Evolutionary conservation across 768 basidiomycete genomes (phyloP).

Genomic region (Suillus brevipes): DNA sequence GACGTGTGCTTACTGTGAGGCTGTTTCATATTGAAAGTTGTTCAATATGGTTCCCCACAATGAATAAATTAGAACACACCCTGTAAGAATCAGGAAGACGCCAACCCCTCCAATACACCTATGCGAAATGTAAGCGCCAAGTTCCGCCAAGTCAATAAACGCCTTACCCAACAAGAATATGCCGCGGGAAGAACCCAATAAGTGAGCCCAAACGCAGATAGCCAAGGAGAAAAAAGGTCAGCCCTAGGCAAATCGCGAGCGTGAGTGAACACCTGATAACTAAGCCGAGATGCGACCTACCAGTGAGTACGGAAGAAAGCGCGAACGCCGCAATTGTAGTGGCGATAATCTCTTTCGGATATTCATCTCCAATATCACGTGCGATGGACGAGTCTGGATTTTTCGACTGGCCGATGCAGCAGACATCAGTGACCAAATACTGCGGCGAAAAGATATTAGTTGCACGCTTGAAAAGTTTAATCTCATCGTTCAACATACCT

Average conservation of each 20-base stretch:
- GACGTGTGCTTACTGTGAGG: constrained; percentile 79
- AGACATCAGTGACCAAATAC: too few relatives aligned
- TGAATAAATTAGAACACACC: constrained; percentile 45
- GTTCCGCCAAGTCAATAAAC: not conserved
- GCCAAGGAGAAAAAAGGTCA: constrained; percentile 87
- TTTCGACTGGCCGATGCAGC: too few relatives aligned
- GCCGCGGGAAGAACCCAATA: constrained; percentile 94
- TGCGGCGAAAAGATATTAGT: too few relatives aligned
- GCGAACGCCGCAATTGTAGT: constrained; percentile 91
- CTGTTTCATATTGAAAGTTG: constrained; percentile 35
- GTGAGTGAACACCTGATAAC: constrained; percentile 5
- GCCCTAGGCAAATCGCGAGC: constrained; percentile 16
- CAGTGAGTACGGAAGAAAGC: constrained; percentile 84
- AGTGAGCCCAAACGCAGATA: constrained; percentile 79
- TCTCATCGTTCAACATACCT: too few relatives aligned
- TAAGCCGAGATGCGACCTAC: constrained; percentile 36
- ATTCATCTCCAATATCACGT: constrained; percentile 64
- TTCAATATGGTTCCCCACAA: not conserved
- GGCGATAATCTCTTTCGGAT: constrained; percentile 74
- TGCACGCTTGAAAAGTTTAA: too few relatives aligned
- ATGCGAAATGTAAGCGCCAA: not conserved
- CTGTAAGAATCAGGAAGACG: constrained; percentile 86
- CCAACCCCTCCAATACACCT: constrained; percentile 96
- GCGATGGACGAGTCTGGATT: too few relatives aligned
- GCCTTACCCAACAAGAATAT: constrained; percentile 89